Base-by-base conservation (phyloP, 2,329 filamentous ascomycete genomes). In the Sporothrix protearum region DNA sequence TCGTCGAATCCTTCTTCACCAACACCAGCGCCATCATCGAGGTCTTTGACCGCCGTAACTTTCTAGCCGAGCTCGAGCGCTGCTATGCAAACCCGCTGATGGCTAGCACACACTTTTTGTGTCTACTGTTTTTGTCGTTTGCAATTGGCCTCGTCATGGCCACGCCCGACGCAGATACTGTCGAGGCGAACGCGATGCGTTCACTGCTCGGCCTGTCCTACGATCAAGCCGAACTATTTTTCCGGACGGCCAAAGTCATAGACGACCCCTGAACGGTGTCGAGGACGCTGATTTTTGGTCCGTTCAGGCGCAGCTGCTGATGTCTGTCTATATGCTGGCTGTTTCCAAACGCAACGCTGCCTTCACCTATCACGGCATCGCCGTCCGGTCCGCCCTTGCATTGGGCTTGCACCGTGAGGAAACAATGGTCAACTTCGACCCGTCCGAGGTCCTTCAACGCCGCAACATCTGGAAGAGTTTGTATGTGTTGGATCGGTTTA, bases 261-360 rank as follows among this genome's bases (percentile, higher is more conserved):
- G 80, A 80, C 22, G 81, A 84, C 80, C 81, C 0, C 77, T 81
- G 0, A 78, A 80, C 2, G 83, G 86, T 0, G 85, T 89, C 64
- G 88, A 90, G 76, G 86, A 90, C 75, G 86, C 85, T 28, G 86
- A 89, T 71, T 86, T 91, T 72, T 90, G 88, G 86, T 87, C 87
- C 14, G 84, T 91, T 63, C 88, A 91, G 76, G 87, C 88, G 1
- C 80, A 91, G 57, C 79, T 87, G 0, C 79, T 92, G 47, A 90
- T 91, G 85, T 84, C 88, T 0, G 78, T 90, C 1, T 92, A 90
- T 76, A 88, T 86, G 84, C 79, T 91, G 19, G 83, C 85, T 2
- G 83, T 88, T 16, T 88, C 88, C 0, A 89, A 86, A 77, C 82
- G 87, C 19, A 91, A 91, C 74, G 85, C 87, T 5, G 87, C 89